A percentile compares a stretch with the other conserved stretches of the same genome.
phyloP scores from a whole-genome alignment of 2,329 filamentous ascomycete species.

The Colletotrichum zoysiae region DNA sequence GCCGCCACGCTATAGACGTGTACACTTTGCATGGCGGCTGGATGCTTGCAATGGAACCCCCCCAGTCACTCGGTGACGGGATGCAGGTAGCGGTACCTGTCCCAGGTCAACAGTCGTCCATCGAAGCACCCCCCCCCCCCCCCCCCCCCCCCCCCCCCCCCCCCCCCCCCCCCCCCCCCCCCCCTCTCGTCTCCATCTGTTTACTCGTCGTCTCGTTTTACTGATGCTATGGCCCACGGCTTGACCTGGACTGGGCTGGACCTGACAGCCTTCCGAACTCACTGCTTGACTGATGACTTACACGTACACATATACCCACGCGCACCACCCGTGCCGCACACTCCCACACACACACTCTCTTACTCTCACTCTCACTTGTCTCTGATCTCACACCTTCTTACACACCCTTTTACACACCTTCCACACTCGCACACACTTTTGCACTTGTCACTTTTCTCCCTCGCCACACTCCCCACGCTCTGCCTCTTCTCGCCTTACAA shows the following conservation, averaged over 20 bases:
- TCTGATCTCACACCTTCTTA: constrained; percentile 20
- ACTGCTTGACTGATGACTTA: constrained; percentile 30
- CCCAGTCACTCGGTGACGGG: constrained; percentile 23
- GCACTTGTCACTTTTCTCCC: constrained; percentile 30
- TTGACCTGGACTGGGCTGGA: constrained; percentile 32
- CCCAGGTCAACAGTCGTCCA: constrained; percentile 24
- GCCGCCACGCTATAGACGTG: constrained; percentile 14
- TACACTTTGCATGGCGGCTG: constrained; percentile 29
- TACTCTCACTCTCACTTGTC: constrained; percentile 7
- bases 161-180: constrained; percentile 10
- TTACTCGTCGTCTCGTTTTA: constrained; percentile 41
- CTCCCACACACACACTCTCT: background rate
- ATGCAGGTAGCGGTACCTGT: constrained; percentile 29
- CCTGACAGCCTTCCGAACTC: constrained; percentile 34
- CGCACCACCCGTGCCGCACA: constrained; percentile 44
- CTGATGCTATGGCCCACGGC: constrained; percentile 29
- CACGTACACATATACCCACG: constrained; percentile 24
- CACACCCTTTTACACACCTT: constrained; percentile 17
- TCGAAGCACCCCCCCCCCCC: constrained; percentile 8
- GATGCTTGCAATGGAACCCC: constrained; percentile 24
- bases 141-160: background rate
- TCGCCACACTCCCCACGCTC: constrained; percentile 19
- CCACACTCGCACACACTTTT: constrained; percentile 6
- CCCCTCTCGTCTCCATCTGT: constrained; percentile 26
- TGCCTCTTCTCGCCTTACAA: background rate